Evolutionary conservation across 306 rosid species (phyloP), one percentile per base, ranked within the genome.

Genomic region (Begonia fuchsioides): DNA sequence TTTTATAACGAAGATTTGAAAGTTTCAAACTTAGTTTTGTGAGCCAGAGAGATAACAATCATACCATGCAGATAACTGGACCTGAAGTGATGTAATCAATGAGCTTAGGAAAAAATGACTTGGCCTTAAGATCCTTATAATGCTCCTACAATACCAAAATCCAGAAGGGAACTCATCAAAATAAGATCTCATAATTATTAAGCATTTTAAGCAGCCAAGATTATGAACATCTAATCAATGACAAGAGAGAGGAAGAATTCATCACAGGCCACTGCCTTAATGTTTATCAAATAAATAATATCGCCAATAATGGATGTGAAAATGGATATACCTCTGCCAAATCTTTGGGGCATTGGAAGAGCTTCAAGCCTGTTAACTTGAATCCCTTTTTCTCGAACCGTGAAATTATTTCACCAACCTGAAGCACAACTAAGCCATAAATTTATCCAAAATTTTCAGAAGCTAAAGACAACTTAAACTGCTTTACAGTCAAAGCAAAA

Each of bases 371-470:
- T 43, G 72, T 86, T 62, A 92, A 62, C 72, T 82, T 82, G 57
- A 92, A 92, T 59, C 99, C 99, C 69, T 92, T 92, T 76, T 66
- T 86, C 76, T 92, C 96, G 63, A 86, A 92, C 71, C 94, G 76
- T 2, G 96, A 75, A 59, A 92, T 92, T 49, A 92, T 74, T 66
- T 86, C 99, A 59, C 99, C 99, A 32, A 92, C 96, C 99, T 86
- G 35, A 26, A 26, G 35, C 35, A 26, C 7, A 8, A 26, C 1
- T 5, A 1, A 26, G 7, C 35, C 35, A 26, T 26, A 26, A 26
- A 26, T 26, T 8, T 26, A 26, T 6, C 35, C 35, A 26, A 4
- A 26, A 26, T 26, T 26, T 26, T 26, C 1, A 2, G 35, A 26
- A 26, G 35, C 35, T 26, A 26, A 26, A 20, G 32, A 20, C 2